These are phyloP conservation scores for Dactylonectria macrodidyma DNA, from an alignment of 2,329 filamentous ascomycete genomes.

Conservation along the genomic window DNA sequence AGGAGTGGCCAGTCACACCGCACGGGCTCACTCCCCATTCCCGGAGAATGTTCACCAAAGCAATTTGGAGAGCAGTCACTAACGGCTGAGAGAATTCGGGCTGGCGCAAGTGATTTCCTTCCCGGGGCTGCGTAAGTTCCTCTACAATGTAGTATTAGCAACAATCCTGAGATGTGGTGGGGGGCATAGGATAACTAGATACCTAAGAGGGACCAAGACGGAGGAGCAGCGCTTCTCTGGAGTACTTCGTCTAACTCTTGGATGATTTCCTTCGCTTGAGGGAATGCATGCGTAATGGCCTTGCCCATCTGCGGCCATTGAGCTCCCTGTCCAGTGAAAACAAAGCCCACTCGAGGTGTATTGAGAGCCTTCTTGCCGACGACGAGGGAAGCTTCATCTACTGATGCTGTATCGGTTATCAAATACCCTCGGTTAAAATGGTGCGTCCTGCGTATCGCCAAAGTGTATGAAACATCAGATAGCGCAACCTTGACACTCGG, in stretches of 20 bases:
- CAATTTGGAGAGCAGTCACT: conserved; percentile 59
- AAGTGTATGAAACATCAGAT: conserved; percentile 48
- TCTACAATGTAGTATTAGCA: too few species aligned
- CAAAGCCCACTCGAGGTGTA: conserved; percentile 37
- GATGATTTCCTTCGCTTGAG: conserved; percentile 26
- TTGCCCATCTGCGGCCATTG: conserved; percentile 55
- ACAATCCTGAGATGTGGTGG: too few species aligned
- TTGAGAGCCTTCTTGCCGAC: conserved; percentile 17
- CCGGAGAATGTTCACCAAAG: conserved; percentile 52
- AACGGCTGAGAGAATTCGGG: conserved; percentile 53
- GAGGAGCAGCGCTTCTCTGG: background rate
- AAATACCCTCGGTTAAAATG: conserved; percentile 43
- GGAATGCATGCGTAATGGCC: conserved; percentile 42
- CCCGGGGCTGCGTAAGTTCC: conserved; percentile 38
- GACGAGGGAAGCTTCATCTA: conserved; percentile 11
- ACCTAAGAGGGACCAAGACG: too few species aligned
- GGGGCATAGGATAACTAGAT: too few species aligned
- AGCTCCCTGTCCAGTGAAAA: conserved; percentile 57
- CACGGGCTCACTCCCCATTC: conserved; percentile 45
- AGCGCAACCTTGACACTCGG: conserved; percentile 41
- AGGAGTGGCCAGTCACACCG: conserved; percentile 54
- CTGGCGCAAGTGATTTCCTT: conserved; percentile 28
- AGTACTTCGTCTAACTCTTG: conserved; percentile 39
- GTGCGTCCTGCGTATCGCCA: conserved; percentile 41
- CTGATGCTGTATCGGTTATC: conserved; percentile 21